Evolutionary conservation across 345 rosid genomes (phyloP).

Genomic region (Lepidium didymum): DNA sequence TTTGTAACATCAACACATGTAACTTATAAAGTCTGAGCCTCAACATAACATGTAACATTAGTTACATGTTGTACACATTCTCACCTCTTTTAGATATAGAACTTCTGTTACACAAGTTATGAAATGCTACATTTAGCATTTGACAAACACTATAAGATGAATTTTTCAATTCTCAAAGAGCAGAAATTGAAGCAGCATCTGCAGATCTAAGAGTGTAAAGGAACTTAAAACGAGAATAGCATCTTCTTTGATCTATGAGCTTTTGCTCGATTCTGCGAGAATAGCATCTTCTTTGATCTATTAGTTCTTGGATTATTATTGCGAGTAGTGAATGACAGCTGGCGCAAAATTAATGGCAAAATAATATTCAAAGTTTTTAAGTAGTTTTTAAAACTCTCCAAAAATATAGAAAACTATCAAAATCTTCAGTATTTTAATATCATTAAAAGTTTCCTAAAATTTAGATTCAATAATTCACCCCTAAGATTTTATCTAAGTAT

Average conservation of each 20-base stretch:
- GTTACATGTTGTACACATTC: not conserved
- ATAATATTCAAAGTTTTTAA: too few species aligned
- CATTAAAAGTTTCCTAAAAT: too few species aligned
- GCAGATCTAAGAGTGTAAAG: not conserved
- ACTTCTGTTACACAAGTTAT: not conserved
- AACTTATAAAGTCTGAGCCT: not conserved
- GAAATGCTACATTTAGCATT: not conserved
- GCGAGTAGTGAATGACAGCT: too few species aligned
- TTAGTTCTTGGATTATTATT: too few species aligned
- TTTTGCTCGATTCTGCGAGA: conserved; percentile 32
- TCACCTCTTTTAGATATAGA: not conserved
- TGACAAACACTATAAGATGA: not conserved
- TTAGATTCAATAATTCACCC: too few species aligned
- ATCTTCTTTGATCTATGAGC: conserved; percentile 12
- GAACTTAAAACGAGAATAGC: not conserved
- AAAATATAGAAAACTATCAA: too few species aligned
- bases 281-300: too few species aligned
- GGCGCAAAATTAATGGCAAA: too few species aligned
- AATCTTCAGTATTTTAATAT: too few species aligned
- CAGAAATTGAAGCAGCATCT: not conserved
- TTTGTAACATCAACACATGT: not conserved
- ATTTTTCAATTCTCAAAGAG: not conserved
- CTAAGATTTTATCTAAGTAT: too few species aligned
- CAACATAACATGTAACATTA: not conserved
- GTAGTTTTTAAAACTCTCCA: too few species aligned